Base-by-base conservation (phyloP, 305 asterid species). In the Fraxinus dipetala region DNA sequence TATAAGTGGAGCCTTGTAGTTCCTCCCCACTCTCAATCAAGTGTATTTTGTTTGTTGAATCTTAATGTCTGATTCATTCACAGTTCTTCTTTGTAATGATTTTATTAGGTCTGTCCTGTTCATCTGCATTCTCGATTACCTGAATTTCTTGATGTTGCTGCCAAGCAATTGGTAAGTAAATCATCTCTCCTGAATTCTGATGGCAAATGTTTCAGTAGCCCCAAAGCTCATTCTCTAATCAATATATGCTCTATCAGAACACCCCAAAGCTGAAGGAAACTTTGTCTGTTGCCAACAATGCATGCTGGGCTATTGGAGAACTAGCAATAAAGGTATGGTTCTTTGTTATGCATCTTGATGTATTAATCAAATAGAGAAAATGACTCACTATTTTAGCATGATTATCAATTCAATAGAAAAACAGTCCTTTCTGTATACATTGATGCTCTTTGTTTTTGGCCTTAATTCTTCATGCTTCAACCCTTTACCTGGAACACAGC, bases 221-320 rank as follows among this genome's bases (percentile, higher is more conserved):
- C 72, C 76, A 59, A 36, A 83, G 61, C 75, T 36, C 51, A 20
- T 85, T 65, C 73, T 84, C 81, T 76, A 32, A 30, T 14, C 59
- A 43, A 56, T 74, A 31, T 69, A 26, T 83, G 51, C 70, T 88
- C 84, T 80, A 69, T 70, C 96, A 96, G 98, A 89, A 85, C 86
- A 83, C 94, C 36, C 85, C 93, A 36, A 91, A 92, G 94, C 92
- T 95, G 87, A 96, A 91, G 88, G 98, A 92, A 80, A 92, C 94
- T 70, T 85, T 93, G 80, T 95, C 99, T 79, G 98, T 93, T 79
- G 98, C 97, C 86, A 96, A 96, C 84, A 96, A 96, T 89, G 99
- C 99, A 75, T 96, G 99, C 84, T 96, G 99, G 99, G 98, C 98
- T 79, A 91, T 96, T 81, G 98, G 99, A 77, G 99, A 96, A 87